Percentiles rank a stretch among this genome's conserved stretches.
Conservation (phyloP, 495 filamentous ascomycete genomes). For the Venustampulla echinocandica region DNA sequence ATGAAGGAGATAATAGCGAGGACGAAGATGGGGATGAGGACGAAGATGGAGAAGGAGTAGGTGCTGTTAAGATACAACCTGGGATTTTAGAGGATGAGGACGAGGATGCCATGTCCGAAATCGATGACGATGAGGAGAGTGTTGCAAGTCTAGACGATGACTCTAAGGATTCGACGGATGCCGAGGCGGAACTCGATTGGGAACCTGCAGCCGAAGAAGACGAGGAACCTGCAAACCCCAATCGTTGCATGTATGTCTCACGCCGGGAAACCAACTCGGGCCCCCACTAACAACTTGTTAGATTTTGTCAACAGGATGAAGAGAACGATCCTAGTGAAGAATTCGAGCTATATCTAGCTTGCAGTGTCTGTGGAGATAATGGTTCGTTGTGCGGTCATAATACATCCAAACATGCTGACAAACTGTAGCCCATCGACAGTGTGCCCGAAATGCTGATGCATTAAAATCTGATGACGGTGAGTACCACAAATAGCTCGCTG, state of each 20-base stretch:
- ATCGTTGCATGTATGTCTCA: conserved; percentile 24
- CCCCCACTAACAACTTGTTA: conserved; percentile 9
- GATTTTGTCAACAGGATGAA: conserved; percentile 25
- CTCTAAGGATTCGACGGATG: conserved; percentile 30
- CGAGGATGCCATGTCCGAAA: conserved; percentile 29
- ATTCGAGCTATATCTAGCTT: conserved; percentile 78
- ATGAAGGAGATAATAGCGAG: conserved; percentile 32
- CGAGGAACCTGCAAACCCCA: conserved; percentile 46
- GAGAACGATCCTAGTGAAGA: conserved; percentile 46
- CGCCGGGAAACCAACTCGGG: background rate
- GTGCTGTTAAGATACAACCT: conserved; percentile 63
- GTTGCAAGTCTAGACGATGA: conserved; percentile 19
- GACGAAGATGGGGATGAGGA: conserved; percentile 32
- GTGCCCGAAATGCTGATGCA: conserved; percentile 71
- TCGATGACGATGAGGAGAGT: conserved; percentile 37
- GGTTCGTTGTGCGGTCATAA: conserved; percentile 49
- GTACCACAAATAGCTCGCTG: conserved; percentile 14
- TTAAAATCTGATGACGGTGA: conserved; percentile 61
- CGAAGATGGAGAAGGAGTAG: conserved; percentile 56
- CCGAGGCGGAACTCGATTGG: conserved; percentile 35
- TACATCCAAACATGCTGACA: conserved; percentile 31
- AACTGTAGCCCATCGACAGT: conserved; percentile 79
- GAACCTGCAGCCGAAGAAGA: conserved; percentile 57
- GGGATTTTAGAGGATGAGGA: conserved; percentile 42
- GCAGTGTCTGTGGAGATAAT: conserved; percentile 76